phyloP scores from a whole-genome alignment of 2,329 filamentous ascomycete genomes.

The Lasiodiplodia hormozganensis region DNA sequence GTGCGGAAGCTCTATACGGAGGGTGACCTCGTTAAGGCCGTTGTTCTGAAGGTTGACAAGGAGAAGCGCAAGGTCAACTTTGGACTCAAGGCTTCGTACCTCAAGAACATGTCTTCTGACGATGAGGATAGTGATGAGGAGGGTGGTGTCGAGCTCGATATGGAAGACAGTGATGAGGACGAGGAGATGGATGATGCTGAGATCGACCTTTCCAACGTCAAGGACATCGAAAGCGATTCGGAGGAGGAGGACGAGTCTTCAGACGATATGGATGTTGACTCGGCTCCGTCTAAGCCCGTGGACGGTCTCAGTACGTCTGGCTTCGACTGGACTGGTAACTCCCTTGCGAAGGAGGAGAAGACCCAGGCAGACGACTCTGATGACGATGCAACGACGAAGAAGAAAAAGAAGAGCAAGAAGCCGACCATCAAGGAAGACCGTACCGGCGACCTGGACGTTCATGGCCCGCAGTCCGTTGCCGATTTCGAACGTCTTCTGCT shows the following conservation, averaged over 20 bases:
- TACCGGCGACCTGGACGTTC: conserved; percentile 88
- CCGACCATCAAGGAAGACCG: conserved; percentile 82
- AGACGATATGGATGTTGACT: conserved; percentile 50
- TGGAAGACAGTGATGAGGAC: conserved; percentile 48
- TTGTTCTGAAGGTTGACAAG: conserved; percentile 78
- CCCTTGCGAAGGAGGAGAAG: conserved; percentile 58
- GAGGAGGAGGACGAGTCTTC: conserved; percentile 51
- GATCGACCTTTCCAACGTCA: conserved; percentile 54
- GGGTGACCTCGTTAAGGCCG: conserved; percentile 92
- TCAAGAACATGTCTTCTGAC: conserved; percentile 67
- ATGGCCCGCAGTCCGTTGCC: conserved; percentile 85
- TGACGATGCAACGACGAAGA: conserved; percentile 59
- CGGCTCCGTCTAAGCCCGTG: conserved; percentile 39
- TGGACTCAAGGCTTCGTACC: conserved; percentile 91
- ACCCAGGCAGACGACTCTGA: conserved; percentile 60
- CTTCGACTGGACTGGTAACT: conserved; percentile 86
- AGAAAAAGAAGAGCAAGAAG: conserved; percentile 79
- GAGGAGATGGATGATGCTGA: conserved; percentile 47
- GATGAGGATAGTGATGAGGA: conserved; percentile 55
- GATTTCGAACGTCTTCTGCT: conserved; percentile 95
- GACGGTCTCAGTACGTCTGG: conserved; percentile 73
- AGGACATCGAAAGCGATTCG: conserved; percentile 43
- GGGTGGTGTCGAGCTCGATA: conserved; percentile 56
- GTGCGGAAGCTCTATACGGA: conserved; percentile 89
- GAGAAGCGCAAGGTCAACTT: conserved; percentile 83